A percentile compares a stretch with the other conserved stretches of the same genome.
These are phyloP conservation scores for Senna siamea DNA, from an alignment of 306 rosid species.

Conservation along the genomic window DNA sequence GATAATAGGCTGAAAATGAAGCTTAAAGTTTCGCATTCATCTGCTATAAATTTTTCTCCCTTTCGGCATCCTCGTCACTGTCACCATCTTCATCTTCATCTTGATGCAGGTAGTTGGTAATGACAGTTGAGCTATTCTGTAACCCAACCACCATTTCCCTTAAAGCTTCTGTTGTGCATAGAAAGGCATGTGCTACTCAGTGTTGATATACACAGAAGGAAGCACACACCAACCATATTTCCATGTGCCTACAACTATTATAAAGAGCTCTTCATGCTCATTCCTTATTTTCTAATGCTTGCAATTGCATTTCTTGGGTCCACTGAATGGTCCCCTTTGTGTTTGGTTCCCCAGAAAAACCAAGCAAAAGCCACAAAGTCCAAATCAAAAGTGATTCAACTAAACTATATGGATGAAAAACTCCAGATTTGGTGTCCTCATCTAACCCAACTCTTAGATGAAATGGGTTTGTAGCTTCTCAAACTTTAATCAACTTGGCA, in stretches of 20 bases:
- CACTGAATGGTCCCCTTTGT: slow-evolving; percentile 30
- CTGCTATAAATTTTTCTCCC: not conserved
- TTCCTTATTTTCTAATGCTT: not conserved
- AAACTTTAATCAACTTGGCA: slow-evolving; percentile 24
- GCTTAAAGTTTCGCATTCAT: not conserved
- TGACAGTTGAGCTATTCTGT: slow-evolving; percentile 25
- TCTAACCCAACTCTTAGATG: not conserved
- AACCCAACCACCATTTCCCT: not conserved
- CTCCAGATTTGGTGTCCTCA: slow-evolving; percentile 3
- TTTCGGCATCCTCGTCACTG: not conserved
- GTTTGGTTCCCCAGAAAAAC: slow-evolving; percentile 6
- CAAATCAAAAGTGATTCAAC: not conserved
- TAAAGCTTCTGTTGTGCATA: not conserved
- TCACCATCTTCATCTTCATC: slow-evolving; percentile 4
- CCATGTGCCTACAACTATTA: slow-evolving; percentile 6
- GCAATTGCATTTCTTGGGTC: not conserved
- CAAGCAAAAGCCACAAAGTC: slow-evolving; percentile 2
- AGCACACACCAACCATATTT: slow-evolving; percentile 28
- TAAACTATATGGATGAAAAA: not conserved
- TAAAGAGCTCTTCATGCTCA: not conserved
- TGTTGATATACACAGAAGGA: not conserved
- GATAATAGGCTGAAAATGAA: not conserved
- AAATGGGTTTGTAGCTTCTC: not conserved
- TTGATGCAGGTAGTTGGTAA: not conserved
- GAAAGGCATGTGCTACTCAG: slow-evolving; percentile 26